Evolutionary conservation across 441 rosid genomes (phyloP), one percentile per base, ranked within the genome.

Genomic region (Gossypium schwendimanii): DNA sequence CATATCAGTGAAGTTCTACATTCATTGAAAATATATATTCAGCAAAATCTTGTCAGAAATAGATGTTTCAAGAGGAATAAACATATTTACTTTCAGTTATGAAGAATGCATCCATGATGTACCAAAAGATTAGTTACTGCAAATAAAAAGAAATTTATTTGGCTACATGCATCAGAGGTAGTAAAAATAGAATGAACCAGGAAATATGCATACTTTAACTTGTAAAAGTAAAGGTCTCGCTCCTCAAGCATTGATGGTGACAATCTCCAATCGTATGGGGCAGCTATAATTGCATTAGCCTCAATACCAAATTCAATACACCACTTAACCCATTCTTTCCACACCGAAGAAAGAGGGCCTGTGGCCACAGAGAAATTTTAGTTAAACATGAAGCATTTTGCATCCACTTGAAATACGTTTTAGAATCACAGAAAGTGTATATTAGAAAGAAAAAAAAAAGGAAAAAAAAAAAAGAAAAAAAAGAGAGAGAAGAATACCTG

Each of bases 241-340:
- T 91, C 95, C 89, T 95, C 99, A 9, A 93, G 91, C 89, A 86
- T 88, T 50, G 97, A 85, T 12, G 99, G 99, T n/a, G 98, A 74
- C 83, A 95, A 81, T 81, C 99, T 90, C 98, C 98, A 95, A 79
- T 95, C 99, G 76, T 91, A 95, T 3, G 99, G 99, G 73, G 79
- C 99, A 76, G 99, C 98, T 68, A 93, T 85, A 52, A 95, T 90
- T 45, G 95, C 93, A 87, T 95, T 90, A 47, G 99, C 91, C 80
- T 93, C 98, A 39, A 95, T 84, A 44, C 99, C 99, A 72, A 95
- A 93, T 85, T 93, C 94, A 75, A 95, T 85, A 81, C 99, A 95
- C 99, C 99, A 95, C 83, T 89, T 93, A 75, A 95, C 82, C 98
- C 99, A 95, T 62, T 95, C 98, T 86, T 93, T 95, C 99, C 99